Percentiles rank a stretch among this genome's conserved stretches.
Evolutionary conservation across 1,139 yeast species (phyloP).

Genomic region (Taiozyma onychis): DNA sequence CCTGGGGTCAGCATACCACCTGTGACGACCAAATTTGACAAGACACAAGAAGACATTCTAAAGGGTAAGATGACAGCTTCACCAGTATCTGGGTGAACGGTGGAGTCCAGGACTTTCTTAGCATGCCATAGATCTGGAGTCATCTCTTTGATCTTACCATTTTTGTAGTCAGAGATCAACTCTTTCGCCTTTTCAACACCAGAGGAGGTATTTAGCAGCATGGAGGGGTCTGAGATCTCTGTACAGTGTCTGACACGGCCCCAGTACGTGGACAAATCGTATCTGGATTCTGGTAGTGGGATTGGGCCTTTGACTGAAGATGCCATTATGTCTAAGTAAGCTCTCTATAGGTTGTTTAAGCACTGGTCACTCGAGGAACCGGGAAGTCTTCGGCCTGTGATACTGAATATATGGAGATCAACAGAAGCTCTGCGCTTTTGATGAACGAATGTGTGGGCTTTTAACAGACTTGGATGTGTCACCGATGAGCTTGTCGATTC

Average conservation of each 20-base stretch:
- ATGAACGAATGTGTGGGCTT: not conserved
- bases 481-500: not conserved
- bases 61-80: slow-evolving; percentile 88
- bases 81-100: slow-evolving; percentile 94
- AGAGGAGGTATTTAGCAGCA: slow-evolving; percentile 65
- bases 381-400: not conserved
- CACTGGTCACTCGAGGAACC: not conserved
- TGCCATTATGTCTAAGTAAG: slow-evolving; percentile 48
- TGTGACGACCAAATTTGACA: slow-evolving; percentile 89
- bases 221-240: slow-evolving; percentile 86
- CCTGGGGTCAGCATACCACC: slow-evolving; percentile 97
- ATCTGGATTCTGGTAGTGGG: slow-evolving; percentile 70
- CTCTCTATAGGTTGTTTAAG: not conserved
- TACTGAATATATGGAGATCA: not conserved
- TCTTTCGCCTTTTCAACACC: slow-evolving; percentile 64
- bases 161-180: slow-evolving; percentile 64
- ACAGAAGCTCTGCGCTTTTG: not conserved
- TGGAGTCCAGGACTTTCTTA: slow-evolving; percentile 77
- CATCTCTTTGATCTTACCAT: slow-evolving; percentile 55
- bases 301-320: slow-evolving; percentile 81
- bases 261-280: slow-evolving; percentile 77
- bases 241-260: slow-evolving; percentile 95
- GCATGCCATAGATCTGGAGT: slow-evolving; percentile 88
- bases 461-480: not conserved
- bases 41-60: slow-evolving; percentile 93